phyloP scores from a whole-genome alignment of 2,329 filamentous ascomycete genomes.

The Ascocoryne sarcoides region DNA sequence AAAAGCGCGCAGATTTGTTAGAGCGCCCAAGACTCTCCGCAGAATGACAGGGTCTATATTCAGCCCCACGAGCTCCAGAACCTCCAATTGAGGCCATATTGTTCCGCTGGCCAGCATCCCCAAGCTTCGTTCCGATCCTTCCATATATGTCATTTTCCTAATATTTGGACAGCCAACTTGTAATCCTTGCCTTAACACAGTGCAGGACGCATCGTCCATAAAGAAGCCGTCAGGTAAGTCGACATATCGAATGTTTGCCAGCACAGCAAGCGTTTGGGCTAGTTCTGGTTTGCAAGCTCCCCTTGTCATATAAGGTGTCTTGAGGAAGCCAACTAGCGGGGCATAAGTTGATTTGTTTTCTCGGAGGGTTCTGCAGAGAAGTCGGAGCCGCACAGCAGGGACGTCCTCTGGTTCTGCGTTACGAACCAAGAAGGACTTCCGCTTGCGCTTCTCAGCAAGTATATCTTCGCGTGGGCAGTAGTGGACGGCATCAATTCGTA shows the following conservation, averaged over 20 bases:
- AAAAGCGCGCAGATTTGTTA: conserved; percentile 62
- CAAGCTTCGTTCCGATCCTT: conserved; percentile 70
- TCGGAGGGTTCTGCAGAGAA: conserved; percentile 75
- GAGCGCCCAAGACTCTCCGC: conserved; percentile 58
- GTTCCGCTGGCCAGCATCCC: conserved; percentile 56
- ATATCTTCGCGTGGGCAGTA: conserved; percentile 84
- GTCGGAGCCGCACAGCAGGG: conserved; percentile 62
- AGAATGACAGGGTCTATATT: conserved; percentile 63
- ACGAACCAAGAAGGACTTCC: conserved; percentile 61
- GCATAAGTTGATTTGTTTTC: conserved; percentile 61
- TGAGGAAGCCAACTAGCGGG: conserved; percentile 65
- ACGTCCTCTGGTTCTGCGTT: conserved; percentile 77
- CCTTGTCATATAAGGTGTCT: conserved; percentile 90
- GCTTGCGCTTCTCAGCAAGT: conserved; percentile 70
- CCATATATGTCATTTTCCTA: conserved; percentile 79
- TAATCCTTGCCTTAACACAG: conserved; percentile 72
- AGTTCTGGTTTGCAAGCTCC: conserved; percentile 75
- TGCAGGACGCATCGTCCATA: conserved; percentile 66
- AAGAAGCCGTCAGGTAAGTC: conserved; percentile 87
- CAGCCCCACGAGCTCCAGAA: conserved; percentile 60
- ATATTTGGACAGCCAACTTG: conserved; percentile 76
- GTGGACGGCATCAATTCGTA: conserved; percentile 89
- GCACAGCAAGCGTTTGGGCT: conserved; percentile 74
- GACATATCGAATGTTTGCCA: conserved; percentile 79
- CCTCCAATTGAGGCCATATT: conserved; percentile 62